Base-by-base conservation (phyloP, 2,329 filamentous ascomycete genomes). In the Hypoxylon sp. region DNA sequence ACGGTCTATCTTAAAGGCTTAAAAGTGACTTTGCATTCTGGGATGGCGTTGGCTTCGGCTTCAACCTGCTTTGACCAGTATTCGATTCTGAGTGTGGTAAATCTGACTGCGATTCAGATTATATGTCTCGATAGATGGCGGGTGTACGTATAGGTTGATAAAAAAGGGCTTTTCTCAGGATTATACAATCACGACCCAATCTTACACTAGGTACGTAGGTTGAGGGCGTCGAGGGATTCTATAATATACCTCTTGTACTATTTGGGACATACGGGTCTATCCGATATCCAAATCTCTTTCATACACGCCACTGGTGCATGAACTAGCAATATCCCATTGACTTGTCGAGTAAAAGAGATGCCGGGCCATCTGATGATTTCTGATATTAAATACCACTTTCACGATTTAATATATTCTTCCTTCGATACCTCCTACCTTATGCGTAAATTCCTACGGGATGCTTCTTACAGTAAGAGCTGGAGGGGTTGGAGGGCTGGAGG, bases 1-100 rank as follows among this genome's bases (percentile, higher is more conserved):
- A 53, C 22, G 51, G 64, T 59, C 53, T 52, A 54, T 46, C 63
- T 48, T 31, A 31, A 55, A 46, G 66, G 62, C 50, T 50, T 13
- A 62, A 69, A 69, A 71, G 44, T 63, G 48, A 14, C 54, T 57
- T 67, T 66, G 63, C 61, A 66, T 69, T 53, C 58, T 33, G 52
- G 19, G 59, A 59, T 11, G 66, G 65, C 59, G 62, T 69, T 63
- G 26, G 10, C 52, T 58, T 61, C n/a, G 50, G 33, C 48, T 60
- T 35, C 29, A 31, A 31, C 29, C 29, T 6, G 10, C 19, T 35
- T 59, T 47, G 53, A 42, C 3, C 53, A 54, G 19, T 44, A 26
- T 42, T 55, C 24, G 22, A 63, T n/a, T 44, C 46, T 24, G 22
- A 47, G 29, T 42, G 53, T 51, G 39, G 11, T 13, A 58, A 48